Conservation (phyloP, 495 filamentous ascomycete genomes). For the Entonaema liquescens region DNA sequence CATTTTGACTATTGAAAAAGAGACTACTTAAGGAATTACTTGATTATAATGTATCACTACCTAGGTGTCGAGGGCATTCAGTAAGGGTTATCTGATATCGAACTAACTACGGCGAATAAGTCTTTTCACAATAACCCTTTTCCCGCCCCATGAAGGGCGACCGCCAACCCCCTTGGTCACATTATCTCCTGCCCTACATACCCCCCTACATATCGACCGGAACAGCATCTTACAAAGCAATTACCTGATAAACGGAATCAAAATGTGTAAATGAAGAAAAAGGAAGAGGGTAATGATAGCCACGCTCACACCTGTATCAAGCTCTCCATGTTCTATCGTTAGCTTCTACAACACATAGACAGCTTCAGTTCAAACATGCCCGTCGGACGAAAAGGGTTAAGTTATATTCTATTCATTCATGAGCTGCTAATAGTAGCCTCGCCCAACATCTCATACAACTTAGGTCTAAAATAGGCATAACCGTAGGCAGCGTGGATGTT, state of each 20-base stretch:
- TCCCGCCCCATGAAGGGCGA: neutral
- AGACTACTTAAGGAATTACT: too few species aligned
- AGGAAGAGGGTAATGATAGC: neutral
- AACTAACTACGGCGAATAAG: neutral
- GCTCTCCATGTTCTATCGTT: neutral
- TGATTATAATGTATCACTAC: too few species aligned
- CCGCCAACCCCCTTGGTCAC: neutral
- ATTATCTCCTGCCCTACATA: neutral
- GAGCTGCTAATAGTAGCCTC: slow-evolving; percentile 12
- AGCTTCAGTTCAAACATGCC: too few species aligned
- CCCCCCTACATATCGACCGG: neutral
- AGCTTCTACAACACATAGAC: neutral
- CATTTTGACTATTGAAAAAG: too few species aligned
- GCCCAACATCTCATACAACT: slow-evolving; percentile 6
- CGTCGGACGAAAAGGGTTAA: neutral
- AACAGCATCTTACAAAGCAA: neutral
- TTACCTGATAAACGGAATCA: neutral
- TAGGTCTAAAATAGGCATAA: neutral
- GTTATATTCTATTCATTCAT: slow-evolving; percentile 9
- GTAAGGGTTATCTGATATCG: neutral
- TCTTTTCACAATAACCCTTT: neutral
- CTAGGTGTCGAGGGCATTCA: too few species aligned
- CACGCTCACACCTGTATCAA: neutral
- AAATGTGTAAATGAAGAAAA: neutral
- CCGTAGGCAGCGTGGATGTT: neutral